A percentile compares a stretch with the other conserved stretches of the same genome.
Evolutionary conservation across 1,139 yeast species (phyloP).

Genomic region (Magnusiomyces sp.): DNA sequence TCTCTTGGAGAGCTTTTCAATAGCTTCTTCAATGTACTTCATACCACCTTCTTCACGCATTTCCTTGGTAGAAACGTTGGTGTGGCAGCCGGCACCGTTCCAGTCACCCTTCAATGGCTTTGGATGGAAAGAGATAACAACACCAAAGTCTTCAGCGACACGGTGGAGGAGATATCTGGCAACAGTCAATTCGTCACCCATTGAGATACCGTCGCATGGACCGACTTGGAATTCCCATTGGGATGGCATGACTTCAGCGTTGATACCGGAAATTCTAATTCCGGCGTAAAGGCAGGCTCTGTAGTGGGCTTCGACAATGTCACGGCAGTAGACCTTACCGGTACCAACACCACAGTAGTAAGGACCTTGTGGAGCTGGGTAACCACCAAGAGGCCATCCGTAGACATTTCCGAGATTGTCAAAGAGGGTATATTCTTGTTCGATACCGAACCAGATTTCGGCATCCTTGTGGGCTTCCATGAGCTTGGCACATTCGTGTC

Average conservation of each 20-base stretch:
- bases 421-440: conserved; percentile 95
- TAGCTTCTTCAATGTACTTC: conserved; percentile 85
- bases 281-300: conserved; percentile 95
- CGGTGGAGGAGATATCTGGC: conserved; percentile 89
- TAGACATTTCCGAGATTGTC: conserved; percentile 85
- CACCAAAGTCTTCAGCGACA: conserved; percentile 98
- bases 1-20: conserved; percentile 89
- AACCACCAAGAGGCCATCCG: conserved; percentile 99
- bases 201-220: conserved; percentile 87
- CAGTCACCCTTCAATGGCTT: conserved; percentile 98
- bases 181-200: conserved; percentile 97
- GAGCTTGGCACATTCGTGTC: conserved; percentile 94
- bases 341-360: conserved; percentile 99
- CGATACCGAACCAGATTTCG: conserved; percentile 94
- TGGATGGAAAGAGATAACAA: conserved; percentile 97
- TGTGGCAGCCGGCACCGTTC: conserved; percentile 99
- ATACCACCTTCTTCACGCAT: conserved; percentile 97
- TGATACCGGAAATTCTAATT: conserved; percentile 84
- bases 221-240: conserved; percentile 99
- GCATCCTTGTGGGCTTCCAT: conserved; percentile 87
- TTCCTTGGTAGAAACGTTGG: conserved; percentile 85
- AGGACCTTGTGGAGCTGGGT: conserved; percentile 99
- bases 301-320: conserved; percentile 97
- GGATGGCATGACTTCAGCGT: conserved; percentile 99
- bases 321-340: conserved; percentile 97